Percentiles rank a stretch among this genome's conserved stretches.
Conservation (phyloP, 768 basidiomycete species). For the Leccinum olivaceopallidum region DNA sequence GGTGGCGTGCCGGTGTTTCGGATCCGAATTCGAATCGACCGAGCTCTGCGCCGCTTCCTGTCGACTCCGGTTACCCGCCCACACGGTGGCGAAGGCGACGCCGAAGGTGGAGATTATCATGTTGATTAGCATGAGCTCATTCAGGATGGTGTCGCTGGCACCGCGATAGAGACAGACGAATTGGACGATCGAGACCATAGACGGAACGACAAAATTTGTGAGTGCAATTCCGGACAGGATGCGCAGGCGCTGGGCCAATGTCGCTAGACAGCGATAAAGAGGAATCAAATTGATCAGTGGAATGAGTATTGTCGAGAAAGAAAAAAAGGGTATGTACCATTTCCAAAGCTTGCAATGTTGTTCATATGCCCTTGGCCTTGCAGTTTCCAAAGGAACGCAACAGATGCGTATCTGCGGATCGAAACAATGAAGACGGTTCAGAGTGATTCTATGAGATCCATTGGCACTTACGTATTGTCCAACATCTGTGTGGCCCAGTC, state of each 20-base stretch:
- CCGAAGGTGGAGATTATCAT: slow-evolving; percentile 15
- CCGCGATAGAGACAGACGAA: slow-evolving; percentile 8
- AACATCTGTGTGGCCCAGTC: slow-evolving; percentile 33
- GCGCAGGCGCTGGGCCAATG: slow-evolving; percentile 25
- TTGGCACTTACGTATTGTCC: slow-evolving; percentile 26
- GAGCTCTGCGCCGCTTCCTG: neutral
- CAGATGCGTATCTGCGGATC: slow-evolving; percentile 8
- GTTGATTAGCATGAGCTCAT: slow-evolving; percentile 8
- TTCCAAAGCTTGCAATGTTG: neutral
- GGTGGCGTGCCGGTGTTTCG: neutral
- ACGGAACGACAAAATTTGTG: slow-evolving; percentile 35
- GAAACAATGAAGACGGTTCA: neutral
- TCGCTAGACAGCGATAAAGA: neutral
- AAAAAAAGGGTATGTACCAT: neutral
- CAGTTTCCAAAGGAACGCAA: slow-evolving; percentile 16
- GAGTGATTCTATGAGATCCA: neutral
- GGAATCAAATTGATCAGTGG: neutral
- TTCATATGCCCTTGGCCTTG: neutral
- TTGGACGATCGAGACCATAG: slow-evolving; percentile 30
- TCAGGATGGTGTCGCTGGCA: neutral
- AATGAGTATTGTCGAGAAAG: neutral
- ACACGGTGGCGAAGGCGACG: slow-evolving; percentile 1
- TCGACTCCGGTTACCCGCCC: slow-evolving; percentile 7
- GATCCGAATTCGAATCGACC: neutral
- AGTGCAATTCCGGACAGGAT: slow-evolving; percentile 32